A percentile compares a stretch with the other conserved stretches of the same genome.
Evolutionary conservation across 257 asterid species (phyloP).

Genomic region (Salvia splendens): DNA sequence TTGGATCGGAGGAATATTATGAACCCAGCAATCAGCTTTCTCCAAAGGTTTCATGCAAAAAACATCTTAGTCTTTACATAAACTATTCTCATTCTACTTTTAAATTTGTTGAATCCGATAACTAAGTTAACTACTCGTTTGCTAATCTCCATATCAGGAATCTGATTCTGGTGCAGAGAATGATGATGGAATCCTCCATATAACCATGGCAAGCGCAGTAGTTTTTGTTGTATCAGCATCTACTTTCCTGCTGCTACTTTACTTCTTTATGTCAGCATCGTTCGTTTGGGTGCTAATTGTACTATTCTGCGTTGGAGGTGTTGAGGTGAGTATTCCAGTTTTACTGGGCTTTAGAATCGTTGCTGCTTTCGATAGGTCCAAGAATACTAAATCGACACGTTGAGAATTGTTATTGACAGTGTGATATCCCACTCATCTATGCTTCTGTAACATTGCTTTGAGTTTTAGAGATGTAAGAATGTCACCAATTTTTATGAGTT

Average conservation of each 20-base stretch:
- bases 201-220: slow-evolving; percentile 67
- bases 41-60: slow-evolving; percentile 47
- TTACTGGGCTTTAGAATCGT: too few relatives aligned
- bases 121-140: slow-evolving; percentile 16
- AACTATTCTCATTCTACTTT: slow-evolving; percentile 10
- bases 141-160: slow-evolving; percentile 45
- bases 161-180: slow-evolving; percentile 49
- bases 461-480: too few relatives aligned
- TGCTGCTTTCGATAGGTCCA: too few relatives aligned
- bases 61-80: slow-evolving; percentile 25
- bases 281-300: slow-evolving; percentile 87
- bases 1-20: slow-evolving; percentile 54
- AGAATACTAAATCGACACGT: too few relatives aligned
- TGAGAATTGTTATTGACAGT: too few relatives aligned
- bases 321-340: slow-evolving; percentile 64
- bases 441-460: too few relatives aligned
- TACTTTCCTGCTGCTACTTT: slow-evolving; percentile 86
- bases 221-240: slow-evolving; percentile 88
- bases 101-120: slow-evolving; percentile 14
- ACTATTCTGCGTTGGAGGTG: slow-evolving; percentile 95
- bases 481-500: too few relatives aligned
- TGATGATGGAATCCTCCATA: slow-evolving; percentile 62
- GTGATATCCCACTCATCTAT: too few relatives aligned
- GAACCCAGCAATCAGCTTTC: slow-evolving; percentile 54
- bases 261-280: slow-evolving; percentile 90